Percentiles rank a stretch among this genome's conserved stretches.
These are phyloP conservation scores for Saccharomyces hybrid DNA, from an alignment of 1,139 yeast genomes.

Conservation along the genomic window DNA sequence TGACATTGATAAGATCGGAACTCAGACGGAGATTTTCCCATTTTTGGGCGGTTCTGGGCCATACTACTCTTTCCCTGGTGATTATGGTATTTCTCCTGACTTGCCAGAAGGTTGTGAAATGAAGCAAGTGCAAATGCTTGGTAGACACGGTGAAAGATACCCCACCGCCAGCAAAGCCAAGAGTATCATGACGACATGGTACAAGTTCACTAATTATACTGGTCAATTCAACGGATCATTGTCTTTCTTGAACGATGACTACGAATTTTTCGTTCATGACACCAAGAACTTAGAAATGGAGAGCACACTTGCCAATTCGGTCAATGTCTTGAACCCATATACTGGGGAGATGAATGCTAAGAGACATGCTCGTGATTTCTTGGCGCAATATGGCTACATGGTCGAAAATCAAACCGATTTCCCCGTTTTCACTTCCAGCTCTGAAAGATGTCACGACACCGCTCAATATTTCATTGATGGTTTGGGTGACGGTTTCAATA, in stretches of 20 bases:
- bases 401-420: constrained; percentile 10
- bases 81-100: constrained; percentile 12
- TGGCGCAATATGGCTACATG: constrained; percentile 12
- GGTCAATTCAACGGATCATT: constrained; percentile 29
- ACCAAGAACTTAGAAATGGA: constrained; percentile 23
- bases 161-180: constrained; percentile 38
- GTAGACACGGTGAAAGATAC: constrained; percentile 69
- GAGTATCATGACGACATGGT: constrained; percentile 10
- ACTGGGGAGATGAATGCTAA: constrained; percentile 18
- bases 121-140: constrained; percentile 54
- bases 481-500: constrained; percentile 10
- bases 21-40: constrained; percentile 14
- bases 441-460: constrained; percentile 20
- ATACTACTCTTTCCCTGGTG: constrained; percentile 12
- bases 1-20: constrained; percentile 11
- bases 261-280: constrained; percentile 28
- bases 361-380: constrained; percentile 16
- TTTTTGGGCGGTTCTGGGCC: constrained; percentile 19
- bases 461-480: constrained; percentile 12
- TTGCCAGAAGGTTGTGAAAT: constrained; percentile 35
- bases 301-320: constrained; percentile 12
- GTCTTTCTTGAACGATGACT: constrained; percentile 32
- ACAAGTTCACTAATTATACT: constrained; percentile 26
- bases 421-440: constrained; percentile 16
- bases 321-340: constrained; percentile 15